Evolutionary conservation across 129 eudicot species (phyloP), one percentile per base, ranked within the genome.

Genomic region (Flaveria linearis): DNA sequence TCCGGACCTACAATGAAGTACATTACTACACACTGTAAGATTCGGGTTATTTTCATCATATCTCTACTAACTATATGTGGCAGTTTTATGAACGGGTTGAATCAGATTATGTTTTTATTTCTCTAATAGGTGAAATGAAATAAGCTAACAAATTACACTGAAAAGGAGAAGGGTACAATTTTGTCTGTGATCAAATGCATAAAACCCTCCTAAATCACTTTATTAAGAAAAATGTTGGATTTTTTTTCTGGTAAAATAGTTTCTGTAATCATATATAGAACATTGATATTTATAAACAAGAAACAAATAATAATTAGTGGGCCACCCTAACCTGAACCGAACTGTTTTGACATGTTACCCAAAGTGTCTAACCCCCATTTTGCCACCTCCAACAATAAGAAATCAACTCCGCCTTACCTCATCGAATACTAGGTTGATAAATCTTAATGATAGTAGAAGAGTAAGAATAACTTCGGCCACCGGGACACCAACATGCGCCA

Each of bases 401-500:
- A 63, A 41, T 17, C 30, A 42, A 53, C 47, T 65, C 57, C 47
- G 36, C 30, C 86, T 86, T 80, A 94, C 99, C 99, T 94, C 99
- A 81, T 94, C 96, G 60, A 94, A 91, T 22, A 94, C 91, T 30
- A 94, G 84, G 75, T 81, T 94, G 81, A 94, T 94, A 81, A 94
- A 94, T 77, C 99, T 86, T 62, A 91, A 75, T 0, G 97, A 94
- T 16, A 91, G 85, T 62, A 91, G 82, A 78, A 94, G 96, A 57
- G 99, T 94, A 14, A 94, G 87, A 73, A 94, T 88, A 72, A 94
- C 88, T 85, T 94, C 97, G 68, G 93, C 84, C 49, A 91, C 97
- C 2, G 97, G 99, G 26, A 85, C 92, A 78, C 97, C 96, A 77
- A 91, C 18, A 71, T 78, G 70, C 6, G 76, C 80, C 84, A 94